phyloP scores from a whole-genome alignment of 2,329 filamentous ascomycete species.

The Thielaviopsis punctulata region DNA sequence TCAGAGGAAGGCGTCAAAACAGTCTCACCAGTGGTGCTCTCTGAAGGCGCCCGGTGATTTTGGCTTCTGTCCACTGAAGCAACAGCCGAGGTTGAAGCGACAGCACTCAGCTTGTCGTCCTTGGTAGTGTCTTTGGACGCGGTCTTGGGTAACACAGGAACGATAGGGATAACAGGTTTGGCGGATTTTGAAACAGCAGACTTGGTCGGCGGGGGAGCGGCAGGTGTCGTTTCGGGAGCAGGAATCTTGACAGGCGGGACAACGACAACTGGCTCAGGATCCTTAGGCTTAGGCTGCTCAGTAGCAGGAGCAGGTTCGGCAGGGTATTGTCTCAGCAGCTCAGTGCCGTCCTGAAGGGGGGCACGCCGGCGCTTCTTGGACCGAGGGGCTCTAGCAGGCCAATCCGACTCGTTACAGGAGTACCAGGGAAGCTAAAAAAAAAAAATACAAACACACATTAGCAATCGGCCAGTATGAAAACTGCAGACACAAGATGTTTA shows the following conservation, averaged over 20 bases:
- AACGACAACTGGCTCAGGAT: background rate
- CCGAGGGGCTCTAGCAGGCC: constrained; percentile 25
- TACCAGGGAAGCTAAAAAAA: constrained; percentile 37
- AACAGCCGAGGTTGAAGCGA: background rate
- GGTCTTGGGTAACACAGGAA: constrained; percentile 29
- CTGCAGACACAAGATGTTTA: background rate
- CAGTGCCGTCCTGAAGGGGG: constrained; percentile 5
- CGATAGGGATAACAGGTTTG: constrained; percentile 25
- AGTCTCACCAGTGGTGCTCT: constrained; percentile 4
- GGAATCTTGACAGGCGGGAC: background rate
- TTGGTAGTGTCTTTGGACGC: constrained; percentile 17
- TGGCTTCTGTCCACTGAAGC: background rate
- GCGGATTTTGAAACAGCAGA: constrained; percentile 16
- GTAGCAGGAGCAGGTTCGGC: background rate
- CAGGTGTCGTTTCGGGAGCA: background rate
- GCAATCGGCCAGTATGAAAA: background rate
- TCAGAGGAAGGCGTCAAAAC: constrained; percentile 7
- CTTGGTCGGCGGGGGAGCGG: constrained; percentile 12
- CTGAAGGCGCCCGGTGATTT: background rate
- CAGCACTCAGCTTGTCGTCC: constrained; percentile 1
- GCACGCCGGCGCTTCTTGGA: constrained; percentile 12
- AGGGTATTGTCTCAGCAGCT: constrained; percentile 12
- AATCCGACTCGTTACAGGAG: constrained; percentile 32
- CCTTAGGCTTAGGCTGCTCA: background rate
- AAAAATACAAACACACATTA: too few relatives aligned